Percentiles rank a stretch among this genome's conserved stretches.
Conservation (phyloP, 2,329 filamentous ascomycete genomes). For the Pseudohalonectria lignicola region DNA sequence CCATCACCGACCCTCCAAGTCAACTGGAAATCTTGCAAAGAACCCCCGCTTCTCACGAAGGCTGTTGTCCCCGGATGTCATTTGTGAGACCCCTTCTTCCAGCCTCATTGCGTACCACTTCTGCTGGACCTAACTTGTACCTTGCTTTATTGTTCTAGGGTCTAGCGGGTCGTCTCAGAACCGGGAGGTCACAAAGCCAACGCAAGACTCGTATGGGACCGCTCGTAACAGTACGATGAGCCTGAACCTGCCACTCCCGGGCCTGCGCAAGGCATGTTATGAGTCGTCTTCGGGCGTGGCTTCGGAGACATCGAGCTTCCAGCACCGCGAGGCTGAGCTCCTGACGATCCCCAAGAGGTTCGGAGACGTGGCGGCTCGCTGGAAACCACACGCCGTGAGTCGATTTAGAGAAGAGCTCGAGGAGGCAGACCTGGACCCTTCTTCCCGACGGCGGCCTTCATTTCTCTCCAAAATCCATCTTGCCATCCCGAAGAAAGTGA, state of each 20-base stretch:
- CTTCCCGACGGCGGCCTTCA: slow-evolving; percentile 13
- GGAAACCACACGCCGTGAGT: slow-evolving; percentile 20
- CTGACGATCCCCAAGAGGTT: slow-evolving; percentile 29
- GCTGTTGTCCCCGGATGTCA: too few relatives aligned
- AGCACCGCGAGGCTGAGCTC: slow-evolving; percentile 25
- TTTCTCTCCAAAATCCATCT: slow-evolving; percentile 24
- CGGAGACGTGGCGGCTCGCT: slow-evolving; percentile 18
- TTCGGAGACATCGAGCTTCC: slow-evolving; percentile 23
- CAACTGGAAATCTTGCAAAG: too few relatives aligned
- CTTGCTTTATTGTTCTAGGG: too few relatives aligned
- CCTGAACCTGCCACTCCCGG: neutral
- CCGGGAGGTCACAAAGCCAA: too few relatives aligned
- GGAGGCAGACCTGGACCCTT: slow-evolving; percentile 7
- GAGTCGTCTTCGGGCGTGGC: slow-evolving; percentile 9
- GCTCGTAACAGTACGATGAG: slow-evolving; percentile 3
- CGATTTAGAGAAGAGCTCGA: slow-evolving; percentile 30
- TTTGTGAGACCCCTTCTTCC: too few relatives aligned
- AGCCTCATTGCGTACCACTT: too few relatives aligned
- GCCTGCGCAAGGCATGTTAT: slow-evolving; percentile 4
- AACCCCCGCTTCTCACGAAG: too few relatives aligned
- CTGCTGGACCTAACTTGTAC: too few relatives aligned
- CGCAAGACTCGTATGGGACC: slow-evolving; percentile 11
- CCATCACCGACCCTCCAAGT: too few relatives aligned
- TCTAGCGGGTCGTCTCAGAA: too few relatives aligned
- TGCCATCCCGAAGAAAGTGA: slow-evolving; percentile 18